A percentile compares a stretch with the other conserved stretches of the same genome.
Conservation (phyloP, 495 filamentous ascomycete species). For the Penicillium alfredii region DNA sequence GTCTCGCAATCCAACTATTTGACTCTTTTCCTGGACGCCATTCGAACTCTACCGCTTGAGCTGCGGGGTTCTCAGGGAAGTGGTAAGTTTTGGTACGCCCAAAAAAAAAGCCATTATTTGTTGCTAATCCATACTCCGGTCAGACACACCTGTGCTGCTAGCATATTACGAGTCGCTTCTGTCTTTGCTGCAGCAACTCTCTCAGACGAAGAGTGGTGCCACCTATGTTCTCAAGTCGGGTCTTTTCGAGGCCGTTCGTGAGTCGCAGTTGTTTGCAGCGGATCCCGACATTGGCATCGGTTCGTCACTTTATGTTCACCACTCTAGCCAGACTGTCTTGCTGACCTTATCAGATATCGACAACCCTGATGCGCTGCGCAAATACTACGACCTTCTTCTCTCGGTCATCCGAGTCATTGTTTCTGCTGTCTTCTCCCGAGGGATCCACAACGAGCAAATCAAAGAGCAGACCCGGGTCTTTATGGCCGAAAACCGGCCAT, state of each 20-base stretch:
- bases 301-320: conserved; percentile 32
- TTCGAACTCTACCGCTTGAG: conserved; percentile 65
- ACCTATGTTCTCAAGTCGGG: conserved; percentile 77
- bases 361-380: conserved; percentile 62
- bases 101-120: background rate
- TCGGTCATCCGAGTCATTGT: conserved; percentile 78
- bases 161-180: conserved; percentile 71
- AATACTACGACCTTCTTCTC: conserved; percentile 77
- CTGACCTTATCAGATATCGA: conserved; percentile 49
- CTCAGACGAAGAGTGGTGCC: conserved; percentile 72
- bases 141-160: conserved; percentile 50
- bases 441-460: conserved; percentile 71
- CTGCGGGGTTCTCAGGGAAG: conserved; percentile 44
- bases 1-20: conserved; percentile 85
- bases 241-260: conserved; percentile 75
- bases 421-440: conserved; percentile 68
- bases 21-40: conserved; percentile 76
- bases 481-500: conserved; percentile 67
- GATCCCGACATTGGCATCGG: conserved; percentile 89
- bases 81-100: conserved; percentile 34
- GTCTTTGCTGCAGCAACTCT: conserved; percentile 75
- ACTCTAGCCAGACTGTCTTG: background rate
- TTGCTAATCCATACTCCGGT: conserved; percentile 13
- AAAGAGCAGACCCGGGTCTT: conserved; percentile 70
- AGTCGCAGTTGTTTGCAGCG: conserved; percentile 75